Conservation (phyloP, 148 eudicot species). For the Fallopia convolvulus region DNA sequence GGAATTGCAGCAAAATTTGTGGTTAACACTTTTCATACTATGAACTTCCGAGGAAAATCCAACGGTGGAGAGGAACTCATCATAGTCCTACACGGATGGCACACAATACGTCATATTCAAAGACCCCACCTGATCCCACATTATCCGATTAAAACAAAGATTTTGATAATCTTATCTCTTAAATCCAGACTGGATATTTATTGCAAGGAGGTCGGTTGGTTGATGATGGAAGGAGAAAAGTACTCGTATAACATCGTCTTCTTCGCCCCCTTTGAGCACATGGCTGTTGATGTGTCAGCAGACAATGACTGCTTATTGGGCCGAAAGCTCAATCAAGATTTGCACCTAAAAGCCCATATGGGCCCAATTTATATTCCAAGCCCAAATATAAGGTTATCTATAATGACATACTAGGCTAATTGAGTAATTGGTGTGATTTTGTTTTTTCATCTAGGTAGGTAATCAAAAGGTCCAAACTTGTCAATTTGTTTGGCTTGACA, state of each 20-base stretch:
- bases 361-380: not conserved
- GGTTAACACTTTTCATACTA: not conserved
- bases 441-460: too few relatives aligned
- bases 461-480: too few relatives aligned
- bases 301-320: not conserved
- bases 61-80: not conserved
- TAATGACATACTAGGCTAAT: not conserved
- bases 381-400: not conserved
- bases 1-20: not conserved
- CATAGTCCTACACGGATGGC: not conserved
- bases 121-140: not conserved
- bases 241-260: not conserved
- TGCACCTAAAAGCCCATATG: not conserved
- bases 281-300: constrained; percentile 3
- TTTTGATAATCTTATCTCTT: not conserved
- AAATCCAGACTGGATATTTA: not conserved
- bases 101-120: not conserved
- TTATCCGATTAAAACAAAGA: constrained; percentile 1
- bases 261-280: not conserved
- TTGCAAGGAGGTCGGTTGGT: constrained; percentile 2
- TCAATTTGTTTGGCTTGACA: too few relatives aligned
- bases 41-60: not conserved
- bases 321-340: not conserved
- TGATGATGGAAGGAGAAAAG: not conserved
- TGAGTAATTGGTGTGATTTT: too few relatives aligned